Base-by-base conservation (phyloP, 805 yeast genomes). In the Monosporozyma aquatica region DNA sequence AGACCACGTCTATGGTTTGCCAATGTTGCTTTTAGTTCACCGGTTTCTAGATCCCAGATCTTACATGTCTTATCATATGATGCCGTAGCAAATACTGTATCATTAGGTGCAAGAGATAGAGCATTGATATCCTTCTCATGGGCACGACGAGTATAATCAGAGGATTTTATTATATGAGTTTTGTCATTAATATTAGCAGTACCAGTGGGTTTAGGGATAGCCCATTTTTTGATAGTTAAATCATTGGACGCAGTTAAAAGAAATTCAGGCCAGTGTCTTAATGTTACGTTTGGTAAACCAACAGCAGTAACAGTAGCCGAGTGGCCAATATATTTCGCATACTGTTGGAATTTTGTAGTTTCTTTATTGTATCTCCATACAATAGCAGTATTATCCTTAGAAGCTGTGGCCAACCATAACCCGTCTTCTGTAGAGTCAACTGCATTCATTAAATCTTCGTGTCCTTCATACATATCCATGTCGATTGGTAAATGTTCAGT, bases 111-210 rank as follows among this genome's bases (percentile, higher is more conserved):
- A 4, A 92, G 70, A 49, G 87, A 96, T 41, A 92, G 66, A 2
- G 90, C 75, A 55, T 92, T 94, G 46, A 92, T 92, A 62, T 92
- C 96, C 61, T 90, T 92, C 43, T 92, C 97, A 61, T 92, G 99
- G 1, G 97, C 97, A 56, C 89, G 78, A 69, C 96, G 78, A 0
- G 98, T 92, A 62, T 82, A 92, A 42, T 80, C 87, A 2, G 96
- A 83, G 2, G 71, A 67, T 52, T 72, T 77, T 6, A 84, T 70
- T 3, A 56, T 43, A 13, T 58, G 51, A 4, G 65, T 53, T 4
- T 52, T 51, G 15, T 54, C 50, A 3, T 38, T 28, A 18, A n/a
- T 32, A 11, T 41, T 34, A n/a, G 41, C 41, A 27, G 41, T 47
- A 13, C 40, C 44, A 1, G 48, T 46, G n/a, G 63, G 65, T 42